Base-by-base conservation (phyloP, 495 filamentous ascomycete genomes). In the Daldinia childiae region DNA sequence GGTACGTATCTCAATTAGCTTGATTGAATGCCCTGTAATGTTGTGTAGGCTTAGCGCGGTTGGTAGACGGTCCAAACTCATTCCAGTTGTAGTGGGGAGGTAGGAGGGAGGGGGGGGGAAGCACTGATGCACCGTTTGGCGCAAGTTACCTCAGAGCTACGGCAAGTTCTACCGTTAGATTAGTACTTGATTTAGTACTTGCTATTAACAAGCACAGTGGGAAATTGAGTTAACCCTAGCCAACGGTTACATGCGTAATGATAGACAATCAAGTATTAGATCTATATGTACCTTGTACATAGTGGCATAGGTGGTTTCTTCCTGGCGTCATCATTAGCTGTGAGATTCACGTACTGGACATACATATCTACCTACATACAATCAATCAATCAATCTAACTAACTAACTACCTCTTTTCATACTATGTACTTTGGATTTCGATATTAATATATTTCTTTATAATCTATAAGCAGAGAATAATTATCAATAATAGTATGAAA, bases 41-140 rank as follows among this genome's bases (percentile, higher is more conserved):
- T 51, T 61, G 64, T 61, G 69, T 60, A 56, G 64, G 69, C 69
- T 72, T 72, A 72, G 69, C 69, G 69, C 69, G 69, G 69, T 68
- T 72, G 64, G 60, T 58, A 30, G 26, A 67, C 26, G 64, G 69
- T 52, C 69, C 69, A 72, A 72, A 68, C 64, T 68, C 69, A 71
- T 71, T 71, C 64, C 67, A 69, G 65, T 55, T 59, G 24, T 36
- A 36, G 64, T 68, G 69, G 64, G 60, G 60, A 64, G n/a, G n/a
- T n/a, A n/a, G n/a, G n/a, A n/a, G n/a, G n/a, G n/a, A n/a, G n/a
- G n/a, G n/a, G n/a, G n/a, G n/a, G n/a, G n/a, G n/a, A n/a, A n/a
- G 59, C 60, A 36, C 48, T 54, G 43, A 58, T 15, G 36, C 34
- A 30, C 43, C 43, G 43, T 48, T 48, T 48, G 43, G 43, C 17